Conservation (phyloP, 2,329 filamentous ascomycete species). For the Canariomyces notabilis region DNA sequence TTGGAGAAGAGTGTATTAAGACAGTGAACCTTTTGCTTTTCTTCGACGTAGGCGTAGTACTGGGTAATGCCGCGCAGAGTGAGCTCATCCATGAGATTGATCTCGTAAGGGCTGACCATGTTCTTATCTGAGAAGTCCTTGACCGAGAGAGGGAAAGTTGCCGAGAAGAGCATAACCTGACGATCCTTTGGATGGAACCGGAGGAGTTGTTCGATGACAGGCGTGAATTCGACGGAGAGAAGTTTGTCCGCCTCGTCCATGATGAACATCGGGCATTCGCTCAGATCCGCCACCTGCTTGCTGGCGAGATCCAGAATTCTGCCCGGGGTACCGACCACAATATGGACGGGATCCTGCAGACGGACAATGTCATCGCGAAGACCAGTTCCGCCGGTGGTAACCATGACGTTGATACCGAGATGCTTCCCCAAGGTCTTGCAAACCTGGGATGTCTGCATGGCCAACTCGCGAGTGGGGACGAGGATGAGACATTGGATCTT, state of each 20-base stretch:
- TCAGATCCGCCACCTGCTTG: slow-evolving; percentile 93
- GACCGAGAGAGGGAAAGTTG: slow-evolving; percentile 94
- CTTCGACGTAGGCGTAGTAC: slow-evolving; percentile 98
- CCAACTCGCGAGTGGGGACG: slow-evolving; percentile 92
- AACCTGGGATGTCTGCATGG: slow-evolving; percentile 96
- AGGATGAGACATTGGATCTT: slow-evolving; percentile 97
- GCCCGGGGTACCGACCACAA: slow-evolving; percentile 94
- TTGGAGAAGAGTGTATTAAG: slow-evolving; percentile 98
- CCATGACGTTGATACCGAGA: slow-evolving; percentile 97
- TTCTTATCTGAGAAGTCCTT: slow-evolving; percentile 99
- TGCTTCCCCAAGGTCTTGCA: slow-evolving; percentile 99
- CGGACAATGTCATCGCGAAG: slow-evolving; percentile 96
- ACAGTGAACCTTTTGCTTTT: slow-evolving; percentile 99
- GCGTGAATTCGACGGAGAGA: slow-evolving; percentile 92
- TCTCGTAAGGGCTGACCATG: slow-evolving; percentile 94
- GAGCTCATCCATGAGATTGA: slow-evolving; percentile 99
- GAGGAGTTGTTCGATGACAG: slow-evolving; percentile 92
- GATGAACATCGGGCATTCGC: slow-evolving; percentile 94
- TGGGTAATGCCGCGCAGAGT: slow-evolving; percentile 97
- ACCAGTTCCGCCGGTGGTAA: slow-evolving; percentile 92
- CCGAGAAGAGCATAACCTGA: slow-evolving; percentile 98
- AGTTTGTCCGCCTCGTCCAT: slow-evolving; percentile 99
- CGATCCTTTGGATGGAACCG: slow-evolving; percentile 95
- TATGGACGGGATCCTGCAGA: slow-evolving; percentile 88
- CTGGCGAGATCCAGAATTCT: slow-evolving; percentile 93